phyloP scores from a whole-genome alignment of 495 filamentous ascomycete species.

The Penicillium egyptiacum region DNA sequence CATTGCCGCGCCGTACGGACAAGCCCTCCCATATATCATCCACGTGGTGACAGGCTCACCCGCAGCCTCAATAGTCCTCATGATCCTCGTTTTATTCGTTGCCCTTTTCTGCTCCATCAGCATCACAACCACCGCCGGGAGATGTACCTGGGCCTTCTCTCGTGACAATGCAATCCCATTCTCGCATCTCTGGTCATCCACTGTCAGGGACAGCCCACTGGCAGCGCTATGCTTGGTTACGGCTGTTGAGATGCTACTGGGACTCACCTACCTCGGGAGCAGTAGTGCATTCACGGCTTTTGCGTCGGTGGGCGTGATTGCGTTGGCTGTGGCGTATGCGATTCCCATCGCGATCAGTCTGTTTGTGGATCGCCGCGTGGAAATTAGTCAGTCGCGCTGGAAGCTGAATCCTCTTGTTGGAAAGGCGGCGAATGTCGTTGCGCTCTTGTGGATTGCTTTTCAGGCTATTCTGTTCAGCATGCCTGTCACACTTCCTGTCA shows the following conservation, averaged over 20 bases:
- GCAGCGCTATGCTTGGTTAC: slow-evolving; percentile 49
- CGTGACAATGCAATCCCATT: slow-evolving; percentile 57
- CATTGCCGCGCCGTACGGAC: slow-evolving; percentile 46
- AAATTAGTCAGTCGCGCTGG: slow-evolving; percentile 50
- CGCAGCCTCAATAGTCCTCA: slow-evolving; percentile 60
- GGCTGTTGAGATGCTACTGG: slow-evolving; percentile 51
- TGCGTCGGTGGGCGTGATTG: slow-evolving; percentile 57
- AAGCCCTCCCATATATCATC: slow-evolving; percentile 22
- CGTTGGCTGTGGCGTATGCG: slow-evolving; percentile 55
- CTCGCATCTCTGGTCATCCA: slow-evolving; percentile 52
- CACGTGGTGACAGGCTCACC: slow-evolving; percentile 21
- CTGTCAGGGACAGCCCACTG: slow-evolving; percentile 50
- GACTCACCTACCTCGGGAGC: slow-evolving; percentile 56
- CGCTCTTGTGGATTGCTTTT: slow-evolving; percentile 46
- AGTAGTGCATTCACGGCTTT: slow-evolving; percentile 59
- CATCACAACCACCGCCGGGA: slow-evolving; percentile 65
- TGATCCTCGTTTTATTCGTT: slow-evolving; percentile 64
- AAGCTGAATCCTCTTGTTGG: slow-evolving; percentile 52
- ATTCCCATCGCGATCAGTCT: slow-evolving; percentile 51
- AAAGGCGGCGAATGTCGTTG: slow-evolving; percentile 48
- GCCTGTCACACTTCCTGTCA: slow-evolving; percentile 39
- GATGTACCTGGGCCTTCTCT: slow-evolving; percentile 69
- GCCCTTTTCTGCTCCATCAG: slow-evolving; percentile 63
- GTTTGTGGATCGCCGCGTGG: slow-evolving; percentile 40
- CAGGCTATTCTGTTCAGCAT: slow-evolving; percentile 38